A percentile compares a stretch with the other conserved stretches of the same genome.
phyloP scores from a whole-genome alignment of 139 green algal species.

The Cymbomonas tetramitiformis region DNA sequence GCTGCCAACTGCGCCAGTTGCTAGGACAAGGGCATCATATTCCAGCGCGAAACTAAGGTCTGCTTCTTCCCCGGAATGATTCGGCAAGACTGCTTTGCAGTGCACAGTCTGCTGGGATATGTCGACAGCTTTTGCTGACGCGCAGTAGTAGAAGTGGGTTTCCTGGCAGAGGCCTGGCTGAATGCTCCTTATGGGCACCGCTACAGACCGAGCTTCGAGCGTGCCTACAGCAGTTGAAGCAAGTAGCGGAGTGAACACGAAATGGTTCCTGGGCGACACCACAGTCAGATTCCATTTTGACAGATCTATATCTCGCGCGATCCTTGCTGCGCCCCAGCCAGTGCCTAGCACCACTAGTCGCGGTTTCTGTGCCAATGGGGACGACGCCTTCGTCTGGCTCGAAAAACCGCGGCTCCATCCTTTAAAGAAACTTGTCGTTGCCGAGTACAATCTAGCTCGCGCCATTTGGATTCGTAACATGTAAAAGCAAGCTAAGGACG shows the following conservation, averaged over 20 bases:
- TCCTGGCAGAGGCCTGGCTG: constrained; percentile 44
- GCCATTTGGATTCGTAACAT: no score
- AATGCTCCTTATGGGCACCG: constrained; percentile 47
- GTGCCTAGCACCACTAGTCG: constrained; percentile 63
- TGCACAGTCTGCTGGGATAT: constrained; percentile 14
- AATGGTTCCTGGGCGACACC: constrained; percentile 56
- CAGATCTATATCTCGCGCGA: constrained; percentile 52
- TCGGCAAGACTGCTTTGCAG: no score
- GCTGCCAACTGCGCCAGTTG: constrained; percentile 54
- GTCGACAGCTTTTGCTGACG: constrained; percentile 18
- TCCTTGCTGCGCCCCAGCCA: constrained; percentile 53
- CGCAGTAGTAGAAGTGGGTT: constrained; percentile 18
- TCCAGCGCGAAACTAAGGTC: no score
- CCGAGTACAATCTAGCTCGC: no score
- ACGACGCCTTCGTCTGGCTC: no score
- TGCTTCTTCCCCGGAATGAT: no score
- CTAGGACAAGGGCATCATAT: no score
- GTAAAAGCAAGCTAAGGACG: no score
- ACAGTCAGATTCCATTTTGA: constrained; percentile 54
- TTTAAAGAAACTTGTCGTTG: no score
- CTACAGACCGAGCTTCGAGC: constrained; percentile 52
- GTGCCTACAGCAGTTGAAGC: constrained; percentile 60
- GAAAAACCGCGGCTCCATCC: no score
- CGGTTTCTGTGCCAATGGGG: no score
- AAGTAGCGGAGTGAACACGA: constrained; percentile 73